These are phyloP conservation scores for Hypoxylon sp. DNA, from an alignment of 2,329 filamentous ascomycete genomes.

Conservation along the genomic window DNA sequence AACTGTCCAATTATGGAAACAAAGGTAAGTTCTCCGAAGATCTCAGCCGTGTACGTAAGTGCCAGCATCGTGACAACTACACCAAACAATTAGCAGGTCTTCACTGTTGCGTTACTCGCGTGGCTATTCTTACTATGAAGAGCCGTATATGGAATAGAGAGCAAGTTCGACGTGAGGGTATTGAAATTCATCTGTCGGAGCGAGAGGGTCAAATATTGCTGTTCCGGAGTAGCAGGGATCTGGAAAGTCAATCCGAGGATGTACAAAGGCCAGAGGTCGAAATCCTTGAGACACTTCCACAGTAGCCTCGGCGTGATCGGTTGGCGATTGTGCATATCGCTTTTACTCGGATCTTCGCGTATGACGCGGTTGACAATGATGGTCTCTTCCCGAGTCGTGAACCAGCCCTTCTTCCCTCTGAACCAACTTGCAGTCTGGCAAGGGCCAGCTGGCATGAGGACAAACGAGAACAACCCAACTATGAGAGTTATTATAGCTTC, in stretches of 20 bases:
- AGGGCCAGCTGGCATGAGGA: conserved; percentile 64
- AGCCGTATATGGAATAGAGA: conserved; percentile 62
- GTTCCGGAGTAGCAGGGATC: conserved; percentile 62
- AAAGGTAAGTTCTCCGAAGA: conserved; percentile 65
- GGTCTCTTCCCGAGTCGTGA: conserved; percentile 66
- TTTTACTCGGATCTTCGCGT: conserved; percentile 70
- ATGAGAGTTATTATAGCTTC: conserved; percentile 50
- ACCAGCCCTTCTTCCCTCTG: conserved; percentile 65
- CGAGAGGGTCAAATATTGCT: conserved; percentile 66
- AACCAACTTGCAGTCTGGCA: conserved; percentile 64
- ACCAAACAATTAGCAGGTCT: conserved; percentile 6
- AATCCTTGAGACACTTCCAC: conserved; percentile 66
- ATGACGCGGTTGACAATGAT: conserved; percentile 70
- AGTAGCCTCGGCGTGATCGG: conserved; percentile 63
- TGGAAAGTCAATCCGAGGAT: conserved; percentile 62
- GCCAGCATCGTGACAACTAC: conserved; percentile 56
- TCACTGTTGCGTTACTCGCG: background rate
- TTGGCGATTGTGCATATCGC: conserved; percentile 70
- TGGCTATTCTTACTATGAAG: conserved; percentile 54
- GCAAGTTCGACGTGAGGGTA: conserved; percentile 67
- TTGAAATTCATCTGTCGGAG: conserved; percentile 65
- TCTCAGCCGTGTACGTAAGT: conserved; percentile 59
- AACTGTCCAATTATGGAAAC: conserved; percentile 65
- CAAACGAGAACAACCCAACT: conserved; percentile 64
- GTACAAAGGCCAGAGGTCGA: conserved; percentile 70